Conservation (phyloP, 768 basidiomycete species). For the Calvatia gigantea region DNA sequence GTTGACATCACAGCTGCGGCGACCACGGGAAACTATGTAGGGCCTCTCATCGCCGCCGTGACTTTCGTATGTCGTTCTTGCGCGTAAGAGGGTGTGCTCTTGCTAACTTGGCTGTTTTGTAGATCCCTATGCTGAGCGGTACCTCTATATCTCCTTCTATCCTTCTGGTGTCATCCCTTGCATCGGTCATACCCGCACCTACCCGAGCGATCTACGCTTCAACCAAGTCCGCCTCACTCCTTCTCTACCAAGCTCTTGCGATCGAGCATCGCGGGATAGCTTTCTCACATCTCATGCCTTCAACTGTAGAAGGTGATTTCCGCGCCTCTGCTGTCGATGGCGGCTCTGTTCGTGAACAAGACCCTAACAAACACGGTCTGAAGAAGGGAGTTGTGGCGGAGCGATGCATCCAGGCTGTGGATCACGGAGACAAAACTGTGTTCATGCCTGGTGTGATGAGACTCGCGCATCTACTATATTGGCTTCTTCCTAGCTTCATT, state of each 20-base stretch:
- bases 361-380: slow-evolving; percentile 57
- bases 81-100: background rate
- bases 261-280: slow-evolving; percentile 73
- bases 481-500: slow-evolving; percentile 56
- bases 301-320: slow-evolving; percentile 74
- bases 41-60: slow-evolving; percentile 65
- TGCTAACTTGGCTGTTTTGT: background rate
- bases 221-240: slow-evolving; percentile 75
- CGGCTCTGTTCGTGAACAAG: slow-evolving; percentile 38
- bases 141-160: slow-evolving; percentile 69
- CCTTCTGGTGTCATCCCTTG: slow-evolving; percentile 76
- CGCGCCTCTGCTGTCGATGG: slow-evolving; percentile 76
- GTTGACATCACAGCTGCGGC: slow-evolving; percentile 57
- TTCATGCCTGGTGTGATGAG: slow-evolving; percentile 52
- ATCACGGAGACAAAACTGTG: slow-evolving; percentile 51
- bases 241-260: slow-evolving; percentile 74
- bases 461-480: slow-evolving; percentile 55
- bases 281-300: slow-evolving; percentile 62
- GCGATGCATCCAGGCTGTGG: slow-evolving; percentile 58
- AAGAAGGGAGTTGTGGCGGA: slow-evolving; percentile 58
- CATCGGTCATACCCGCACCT: slow-evolving; percentile 79
- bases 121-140: slow-evolving; percentile 75
- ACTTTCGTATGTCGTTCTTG: slow-evolving; percentile 54
- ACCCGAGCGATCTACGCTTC: slow-evolving; percentile 82
- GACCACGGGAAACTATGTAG: slow-evolving; percentile 60